These are phyloP conservation scores for Logfia minima DNA, from an alignment of 129 eudicot species.

Conservation along the genomic window DNA sequence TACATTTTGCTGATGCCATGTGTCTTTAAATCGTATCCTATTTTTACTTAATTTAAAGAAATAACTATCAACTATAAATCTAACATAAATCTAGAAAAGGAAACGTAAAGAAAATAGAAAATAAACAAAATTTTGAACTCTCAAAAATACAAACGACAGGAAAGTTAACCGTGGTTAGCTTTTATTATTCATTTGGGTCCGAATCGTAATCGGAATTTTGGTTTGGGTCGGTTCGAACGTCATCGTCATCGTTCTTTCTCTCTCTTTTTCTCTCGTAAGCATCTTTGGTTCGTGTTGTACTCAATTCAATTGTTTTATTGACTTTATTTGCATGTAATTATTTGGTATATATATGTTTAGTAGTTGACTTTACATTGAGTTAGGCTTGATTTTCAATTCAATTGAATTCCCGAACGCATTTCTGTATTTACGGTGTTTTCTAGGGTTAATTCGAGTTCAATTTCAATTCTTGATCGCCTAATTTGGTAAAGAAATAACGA, in stretches of 20 bases:
- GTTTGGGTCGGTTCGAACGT: conserved; percentile 16
- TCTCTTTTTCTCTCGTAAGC: conserved; percentile 21
- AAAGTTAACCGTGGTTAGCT: conserved; percentile 26
- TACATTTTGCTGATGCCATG: no score
- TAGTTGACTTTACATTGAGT: not conserved
- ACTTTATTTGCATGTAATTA: not conserved
- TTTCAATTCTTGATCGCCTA: conserved; percentile 10
- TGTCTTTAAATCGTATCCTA: no score
- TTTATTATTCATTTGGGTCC: conserved; percentile 13
- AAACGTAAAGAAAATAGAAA: not conserved
- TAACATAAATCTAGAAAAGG: not conserved
- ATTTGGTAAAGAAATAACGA: conserved; percentile 12
- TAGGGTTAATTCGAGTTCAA: conserved; percentile 12
- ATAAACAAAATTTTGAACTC: conserved; percentile 9
- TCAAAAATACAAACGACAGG: not conserved
- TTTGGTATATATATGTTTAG: not conserved
- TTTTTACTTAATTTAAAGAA: no score
- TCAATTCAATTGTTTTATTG: conserved; percentile 1
- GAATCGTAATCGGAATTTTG: conserved; percentile 13
- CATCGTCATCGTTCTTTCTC: conserved; percentile 20
- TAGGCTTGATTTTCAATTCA: not conserved
- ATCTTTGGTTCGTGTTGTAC: not conserved
- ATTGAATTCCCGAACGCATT: conserved; percentile 1
- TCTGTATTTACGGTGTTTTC: conserved; percentile 11
- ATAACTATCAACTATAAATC: not conserved